Percentiles rank a stretch among this genome's conserved stretches.
Evolutionary conservation across 169 alveolate genomes (phyloP).

Genomic region (Plasmodium chabaudi): DNA sequence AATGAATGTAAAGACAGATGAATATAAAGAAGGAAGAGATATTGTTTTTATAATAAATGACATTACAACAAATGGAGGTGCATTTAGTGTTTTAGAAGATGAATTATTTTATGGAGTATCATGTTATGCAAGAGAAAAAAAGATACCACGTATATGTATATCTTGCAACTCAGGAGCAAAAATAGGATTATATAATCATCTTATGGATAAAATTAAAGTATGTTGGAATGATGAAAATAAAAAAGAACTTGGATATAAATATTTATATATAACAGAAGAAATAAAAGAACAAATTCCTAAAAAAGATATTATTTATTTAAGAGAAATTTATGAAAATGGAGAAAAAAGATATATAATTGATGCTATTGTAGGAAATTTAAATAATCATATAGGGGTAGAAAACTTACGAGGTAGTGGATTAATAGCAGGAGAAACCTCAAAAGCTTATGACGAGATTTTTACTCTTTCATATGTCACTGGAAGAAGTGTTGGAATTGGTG

Average conservation of each 20-base stretch:
- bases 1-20: constrained; percentile 75
- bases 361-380: constrained; percentile 79
- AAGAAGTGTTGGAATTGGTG: constrained; percentile 92
- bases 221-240: constrained; percentile 84
- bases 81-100: constrained; percentile 79
- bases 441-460: constrained; percentile 88
- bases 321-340: constrained; percentile 77
- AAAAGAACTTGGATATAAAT: constrained; percentile 85
- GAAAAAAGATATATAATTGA: constrained; percentile 77
- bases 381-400: constrained; percentile 88
- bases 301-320: constrained; percentile 80
- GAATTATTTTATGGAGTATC: constrained; percentile 85
- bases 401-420: constrained; percentile 89
- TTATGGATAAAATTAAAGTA: constrained; percentile 81
- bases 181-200: constrained; percentile 86
- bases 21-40: constrained; percentile 88
- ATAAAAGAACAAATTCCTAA: constrained; percentile 77
- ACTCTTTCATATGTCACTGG: constrained; percentile 91
- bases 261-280: constrained; percentile 83
- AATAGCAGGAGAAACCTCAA: constrained; percentile 92
- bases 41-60: constrained; percentile 87
- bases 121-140: constrained; percentile 85
- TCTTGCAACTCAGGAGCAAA: constrained; percentile 91
- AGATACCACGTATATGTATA: constrained; percentile 87
- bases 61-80: constrained; percentile 82